phyloP scores from a whole-genome alignment of 1,139 yeast species.

The Geotrichum bryndzae region DNA sequence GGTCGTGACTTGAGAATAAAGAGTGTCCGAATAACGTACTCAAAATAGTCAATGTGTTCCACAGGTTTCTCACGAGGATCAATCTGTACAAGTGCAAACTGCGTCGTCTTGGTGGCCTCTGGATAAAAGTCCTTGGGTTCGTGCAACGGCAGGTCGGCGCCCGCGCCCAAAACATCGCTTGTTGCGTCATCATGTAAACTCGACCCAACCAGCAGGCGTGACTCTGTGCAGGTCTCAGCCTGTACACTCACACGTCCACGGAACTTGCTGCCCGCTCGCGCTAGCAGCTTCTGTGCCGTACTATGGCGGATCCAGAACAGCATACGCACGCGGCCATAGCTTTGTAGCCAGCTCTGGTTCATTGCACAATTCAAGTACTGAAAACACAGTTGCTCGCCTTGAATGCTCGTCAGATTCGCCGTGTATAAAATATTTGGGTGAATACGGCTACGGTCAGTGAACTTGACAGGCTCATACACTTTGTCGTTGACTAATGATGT shows the following conservation, averaged over 20 bases:
- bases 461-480: slow-evolving; percentile 35
- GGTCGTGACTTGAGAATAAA: slow-evolving; percentile 50
- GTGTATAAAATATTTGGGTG: slow-evolving; percentile 59
- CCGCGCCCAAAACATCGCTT: neutral
- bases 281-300: slow-evolving; percentile 57
- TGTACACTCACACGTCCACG: slow-evolving; percentile 58
- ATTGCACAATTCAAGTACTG: slow-evolving; percentile 72
- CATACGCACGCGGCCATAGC: slow-evolving; percentile 69
- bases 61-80: slow-evolving; percentile 29
- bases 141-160: neutral
- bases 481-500: slow-evolving; percentile 41
- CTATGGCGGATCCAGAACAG: slow-evolving; percentile 53
- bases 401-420: slow-evolving; percentile 55
- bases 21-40: slow-evolving; percentile 60
- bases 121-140: slow-evolving; percentile 4
- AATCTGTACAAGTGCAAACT: slow-evolving; percentile 26
- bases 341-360: slow-evolving; percentile 68
- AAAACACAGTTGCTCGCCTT: slow-evolving; percentile 64
- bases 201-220: slow-evolving; percentile 34
- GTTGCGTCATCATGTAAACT: neutral
- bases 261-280: slow-evolving; percentile 42
- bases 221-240: slow-evolving; percentile 53
- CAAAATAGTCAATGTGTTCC: slow-evolving; percentile 50
- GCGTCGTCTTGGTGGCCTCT: slow-evolving; percentile 6
- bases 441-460: slow-evolving; percentile 40